Evolutionary conservation across 176 grass and related monocot genomes (phyloP).

Genomic region (Oryza glumipatula): DNA sequence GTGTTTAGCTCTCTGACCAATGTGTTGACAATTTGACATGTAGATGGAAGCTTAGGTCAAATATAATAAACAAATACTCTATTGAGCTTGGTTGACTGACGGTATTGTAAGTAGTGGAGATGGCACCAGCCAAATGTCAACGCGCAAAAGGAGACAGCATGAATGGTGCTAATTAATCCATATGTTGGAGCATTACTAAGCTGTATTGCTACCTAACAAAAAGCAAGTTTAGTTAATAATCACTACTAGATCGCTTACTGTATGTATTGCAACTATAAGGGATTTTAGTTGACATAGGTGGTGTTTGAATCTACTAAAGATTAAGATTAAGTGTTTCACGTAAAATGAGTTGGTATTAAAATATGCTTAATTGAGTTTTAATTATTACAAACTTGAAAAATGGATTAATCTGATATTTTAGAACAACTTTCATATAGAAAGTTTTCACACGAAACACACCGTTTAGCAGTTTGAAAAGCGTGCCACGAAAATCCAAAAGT

Average conservation of each 20-base stretch:
- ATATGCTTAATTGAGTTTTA: too few relatives aligned
- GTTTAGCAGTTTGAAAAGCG: too few relatives aligned
- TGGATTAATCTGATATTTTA: too few relatives aligned
- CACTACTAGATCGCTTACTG: background rate
- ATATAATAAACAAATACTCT: conserved; percentile 31
- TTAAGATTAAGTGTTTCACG: too few relatives aligned
- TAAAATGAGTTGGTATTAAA: too few relatives aligned
- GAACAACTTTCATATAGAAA: too few relatives aligned
- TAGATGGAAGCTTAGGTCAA: conserved; percentile 16
- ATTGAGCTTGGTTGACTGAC: conserved; percentile 45
- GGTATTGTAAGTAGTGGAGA: conserved; percentile 24
- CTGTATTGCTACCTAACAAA: background rate
- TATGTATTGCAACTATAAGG: background rate
- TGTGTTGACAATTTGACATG: conserved; percentile 21
- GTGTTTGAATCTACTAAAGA: too few relatives aligned
- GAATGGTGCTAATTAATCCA: conserved; percentile 25
- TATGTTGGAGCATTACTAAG: conserved; percentile 17
- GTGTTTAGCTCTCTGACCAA: background rate
- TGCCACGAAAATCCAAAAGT: too few relatives aligned
- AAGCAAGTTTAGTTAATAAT: background rate
- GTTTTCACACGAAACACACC: too few relatives aligned
- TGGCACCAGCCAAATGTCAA: conserved; percentile 40
- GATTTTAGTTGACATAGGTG: too few relatives aligned
- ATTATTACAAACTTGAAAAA: too few relatives aligned
- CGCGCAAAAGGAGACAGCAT: conserved; percentile 6